Percentiles rank a stretch among this genome's conserved stretches.
Conservation (phyloP, 176 grass and related monocot genomes). For the Alopecurus myosuroides region DNA sequence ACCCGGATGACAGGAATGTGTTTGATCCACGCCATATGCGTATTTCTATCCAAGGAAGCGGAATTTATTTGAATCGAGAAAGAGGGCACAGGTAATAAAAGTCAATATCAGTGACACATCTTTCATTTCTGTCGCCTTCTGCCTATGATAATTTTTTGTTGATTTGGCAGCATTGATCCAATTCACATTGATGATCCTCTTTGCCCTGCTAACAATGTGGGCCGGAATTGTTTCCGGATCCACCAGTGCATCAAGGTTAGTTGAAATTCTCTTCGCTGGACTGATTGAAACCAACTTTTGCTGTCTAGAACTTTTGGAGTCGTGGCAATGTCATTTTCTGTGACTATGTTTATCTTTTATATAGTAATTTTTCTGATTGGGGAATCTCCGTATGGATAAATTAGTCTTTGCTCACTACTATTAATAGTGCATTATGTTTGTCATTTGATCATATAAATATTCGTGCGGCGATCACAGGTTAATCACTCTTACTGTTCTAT, state of each 20-base stretch:
- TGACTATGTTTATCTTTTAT: background rate
- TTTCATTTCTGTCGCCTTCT: background rate
- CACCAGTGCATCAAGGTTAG: slow-evolving; percentile 96
- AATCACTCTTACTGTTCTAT: background rate
- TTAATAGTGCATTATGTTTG: background rate
- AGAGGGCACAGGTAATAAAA: slow-evolving; percentile 78
- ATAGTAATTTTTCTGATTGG: background rate
- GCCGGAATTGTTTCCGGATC: slow-evolving; percentile 98
- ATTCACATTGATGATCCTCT: slow-evolving; percentile 98
- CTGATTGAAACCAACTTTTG: slow-evolving; percentile 5
- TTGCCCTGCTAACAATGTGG: slow-evolving; percentile 86
- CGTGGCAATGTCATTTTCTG: background rate
- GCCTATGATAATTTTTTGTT: slow-evolving; percentile 24
- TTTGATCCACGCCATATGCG: slow-evolving; percentile 99
- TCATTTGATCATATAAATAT: slow-evolving; percentile 14
- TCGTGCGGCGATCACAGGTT: background rate
- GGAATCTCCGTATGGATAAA: background rate
- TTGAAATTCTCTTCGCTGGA: slow-evolving; percentile 6
- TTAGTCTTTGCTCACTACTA: background rate
- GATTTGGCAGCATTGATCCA: slow-evolving; percentile 84
- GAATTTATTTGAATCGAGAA: slow-evolving; percentile 95
- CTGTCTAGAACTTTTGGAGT: slow-evolving; percentile 2
- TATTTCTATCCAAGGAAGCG: slow-evolving; percentile 93
- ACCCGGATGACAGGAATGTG: slow-evolving; percentile 65
- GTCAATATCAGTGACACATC: background rate